Base-by-base conservation (phyloP, 148 eudicot genomes). In the Polygonum aviculare region DNA sequence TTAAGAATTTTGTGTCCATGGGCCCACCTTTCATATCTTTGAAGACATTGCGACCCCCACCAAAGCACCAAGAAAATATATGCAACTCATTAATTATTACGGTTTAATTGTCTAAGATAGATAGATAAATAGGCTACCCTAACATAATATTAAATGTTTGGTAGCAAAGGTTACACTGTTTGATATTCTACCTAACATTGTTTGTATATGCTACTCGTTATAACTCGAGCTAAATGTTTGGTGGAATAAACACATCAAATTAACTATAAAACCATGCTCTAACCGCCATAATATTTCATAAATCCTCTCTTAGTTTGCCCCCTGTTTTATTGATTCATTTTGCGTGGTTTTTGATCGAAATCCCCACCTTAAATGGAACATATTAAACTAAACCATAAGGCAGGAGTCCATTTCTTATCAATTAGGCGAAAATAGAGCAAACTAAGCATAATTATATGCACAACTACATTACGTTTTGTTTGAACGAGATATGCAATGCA, bases 191-290 rank as follows among this genome's bases (percentile, higher is more conserved):
- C 72, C 72, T 36, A 67, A 36, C 44, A 67, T 31, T 26, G 15
- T 50, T 12, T 15, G 33, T 8, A 12, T 33, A 33, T 31, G 38
- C 36, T 31, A 12, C n/a, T 31, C 2, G 4, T 12, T 63, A 12
- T 14, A 63, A 31, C 0, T 33, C 10, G 14, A 63, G 18, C 11
- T 12, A 11, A 11, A 63, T 63, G 39, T 63, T 63, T 63, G 67
- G 67, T 60, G 26, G 35, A 60, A 60, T 60, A 60, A 60, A 60
- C 67, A 10, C 67, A 60, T 60, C 67, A 60, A 60, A 60, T 22
- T 26, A 22, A 22, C 67, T 22, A 60, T 21, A 60, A 8, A 22
- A 3, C 36, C 36, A 60, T 7, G 26, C 7, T 19, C 60, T 18
- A 18, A 16, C 22, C 26, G 5, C 22, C 15, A 44, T 39, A 39